Base-by-base conservation (phyloP, 2,329 filamentous ascomycete genomes). In the Madurella mycetomatis region DNA sequence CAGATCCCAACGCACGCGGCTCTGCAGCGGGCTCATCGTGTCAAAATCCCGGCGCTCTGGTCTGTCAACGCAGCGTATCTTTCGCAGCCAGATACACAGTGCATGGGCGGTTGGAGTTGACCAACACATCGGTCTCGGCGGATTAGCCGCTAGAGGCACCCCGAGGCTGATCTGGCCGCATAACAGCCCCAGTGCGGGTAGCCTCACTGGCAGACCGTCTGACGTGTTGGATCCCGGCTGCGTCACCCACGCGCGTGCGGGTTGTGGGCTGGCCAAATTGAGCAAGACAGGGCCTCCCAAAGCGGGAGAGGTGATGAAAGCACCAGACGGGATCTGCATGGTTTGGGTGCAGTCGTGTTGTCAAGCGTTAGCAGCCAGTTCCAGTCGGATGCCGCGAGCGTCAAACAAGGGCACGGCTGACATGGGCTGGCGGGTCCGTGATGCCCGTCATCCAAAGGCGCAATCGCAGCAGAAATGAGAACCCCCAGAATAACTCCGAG, bases 361-460 rank as follows among this genome's bases (percentile, higher is more conserved):
- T 37, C 34, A 25, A 45, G 31, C 17, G 15, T 45, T 25, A 25
- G 25, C 25, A 7, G 25, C 25, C 25, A 37, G 34, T 9, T 15
- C 34, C 34, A 37, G 13, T 15, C 34, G 45, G 16, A 15, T 50
- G 45, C 32, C 51, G 49, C 37, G 55, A 51, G 42, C 31, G 9
- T 37, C 16, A 30, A 30, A 11, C 16, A 18, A 17, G 45, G 37
- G 17, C 19, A 17, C 25, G 5, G 42, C 25, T 2, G 12, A 30
- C n/a, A 34, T 51, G 46, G 53, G 47, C 19, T 51, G 50, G 41
- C 47, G 50, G 47, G 43, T 50, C 57, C 57, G 50, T 53, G 48
- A 55, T 62, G 57, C 39, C 55, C 60, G 61, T 63, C 60, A 63
- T 63, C 55, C 53, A 49, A 53, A 55, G 50, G 44, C 44, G 54